A percentile compares a stretch with the other conserved stretches of the same genome.
These are phyloP conservation scores for Camelina hispida DNA, from an alignment of 345 rosid genomes.

Conservation along the genomic window DNA sequence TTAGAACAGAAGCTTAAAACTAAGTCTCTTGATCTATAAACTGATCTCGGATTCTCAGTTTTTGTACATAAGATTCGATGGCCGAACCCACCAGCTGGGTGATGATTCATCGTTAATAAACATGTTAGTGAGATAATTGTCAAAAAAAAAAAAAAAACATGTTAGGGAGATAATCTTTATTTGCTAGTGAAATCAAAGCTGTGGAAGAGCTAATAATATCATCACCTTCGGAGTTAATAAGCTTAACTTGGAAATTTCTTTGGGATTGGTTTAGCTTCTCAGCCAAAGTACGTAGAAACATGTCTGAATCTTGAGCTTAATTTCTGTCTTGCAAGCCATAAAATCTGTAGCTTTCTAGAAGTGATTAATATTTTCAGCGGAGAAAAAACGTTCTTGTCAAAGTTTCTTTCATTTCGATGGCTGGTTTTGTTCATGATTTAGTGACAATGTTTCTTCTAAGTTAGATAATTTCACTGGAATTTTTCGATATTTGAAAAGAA, in stretches of 20 bases:
- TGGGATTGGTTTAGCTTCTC: slow-evolving; percentile 32
- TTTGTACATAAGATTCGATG: not conserved
- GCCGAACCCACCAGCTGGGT: too few relatives aligned
- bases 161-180: not conserved
- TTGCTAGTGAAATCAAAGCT: slow-evolving; percentile 16
- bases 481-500: too few relatives aligned
- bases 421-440: too few relatives aligned
- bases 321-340: too few relatives aligned
- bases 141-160: too few relatives aligned
- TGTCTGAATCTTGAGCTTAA: too few relatives aligned
- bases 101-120: slow-evolving; percentile 3
- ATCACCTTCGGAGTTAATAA: not conserved
- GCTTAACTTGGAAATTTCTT: slow-evolving; percentile 6
- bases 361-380: too few relatives aligned
- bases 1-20: not conserved
- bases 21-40: slow-evolving; percentile 19
- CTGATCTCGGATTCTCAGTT: not conserved
- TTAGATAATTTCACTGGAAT: too few relatives aligned
- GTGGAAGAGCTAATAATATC: slow-evolving; percentile 25
- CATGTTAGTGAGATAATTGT: not conserved
- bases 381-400: too few relatives aligned
- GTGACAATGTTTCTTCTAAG: too few relatives aligned
- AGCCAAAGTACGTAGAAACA: slow-evolving; percentile 4
- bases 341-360: too few relatives aligned
- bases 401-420: too few relatives aligned